These are phyloP conservation scores for Cordyceps javanica DNA, from an alignment of 2,329 filamentous ascomycete species.

Conservation along the genomic window DNA sequence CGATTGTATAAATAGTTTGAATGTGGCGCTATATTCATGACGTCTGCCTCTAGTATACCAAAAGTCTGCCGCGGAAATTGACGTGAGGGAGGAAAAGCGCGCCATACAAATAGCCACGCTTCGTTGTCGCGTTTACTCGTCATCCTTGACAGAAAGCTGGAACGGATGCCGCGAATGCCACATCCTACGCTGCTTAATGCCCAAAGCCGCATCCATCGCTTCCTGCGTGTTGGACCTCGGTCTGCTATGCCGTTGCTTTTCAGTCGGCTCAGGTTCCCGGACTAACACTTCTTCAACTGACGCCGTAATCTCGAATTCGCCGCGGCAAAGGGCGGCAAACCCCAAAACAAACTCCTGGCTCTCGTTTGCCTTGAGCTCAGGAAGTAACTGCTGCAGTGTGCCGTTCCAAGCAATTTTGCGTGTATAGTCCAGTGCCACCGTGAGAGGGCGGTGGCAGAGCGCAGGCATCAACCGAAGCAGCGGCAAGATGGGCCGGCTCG, in stretches of 20 bases:
- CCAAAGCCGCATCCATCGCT: constrained; percentile 53
- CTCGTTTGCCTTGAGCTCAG: constrained; percentile 52
- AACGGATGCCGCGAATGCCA: constrained; percentile 59
- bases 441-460: constrained; percentile 64
- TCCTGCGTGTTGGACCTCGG: constrained; percentile 48
- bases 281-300: constrained; percentile 74
- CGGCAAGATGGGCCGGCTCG: constrained; percentile 58
- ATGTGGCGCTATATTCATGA: neutral
- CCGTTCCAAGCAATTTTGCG: constrained; percentile 83
- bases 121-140: constrained; percentile 9
- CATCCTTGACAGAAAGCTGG: constrained; percentile 47
- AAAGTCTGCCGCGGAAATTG: neutral
- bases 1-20: neutral
- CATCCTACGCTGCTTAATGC: constrained; percentile 53
- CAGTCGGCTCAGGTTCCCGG: constrained; percentile 30
- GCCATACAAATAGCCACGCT: neutral
- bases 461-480: constrained; percentile 72
- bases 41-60: neutral
- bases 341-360: constrained; percentile 59
- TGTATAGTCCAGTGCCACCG: constrained; percentile 71
- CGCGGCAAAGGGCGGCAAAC: constrained; percentile 68
- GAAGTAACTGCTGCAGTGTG: constrained; percentile 68
- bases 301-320: constrained; percentile 75
- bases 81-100: neutral
- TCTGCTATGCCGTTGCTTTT: constrained; percentile 24